Percentiles rank a stretch among this genome's conserved stretches.
Conservation (phyloP, 495 filamentous ascomycete genomes). For the Ramalina peruviana region DNA sequence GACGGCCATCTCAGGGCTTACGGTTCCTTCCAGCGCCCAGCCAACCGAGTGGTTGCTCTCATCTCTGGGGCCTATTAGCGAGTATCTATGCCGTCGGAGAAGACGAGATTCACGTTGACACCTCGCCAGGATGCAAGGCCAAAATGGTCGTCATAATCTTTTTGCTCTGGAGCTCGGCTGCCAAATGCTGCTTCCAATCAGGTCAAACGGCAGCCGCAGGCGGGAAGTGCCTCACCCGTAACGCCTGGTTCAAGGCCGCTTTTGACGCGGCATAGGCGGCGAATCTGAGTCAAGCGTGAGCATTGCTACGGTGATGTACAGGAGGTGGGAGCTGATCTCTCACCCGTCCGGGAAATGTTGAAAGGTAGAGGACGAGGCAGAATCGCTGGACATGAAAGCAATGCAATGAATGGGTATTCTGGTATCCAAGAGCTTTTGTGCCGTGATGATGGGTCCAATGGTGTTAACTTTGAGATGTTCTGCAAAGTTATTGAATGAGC, state of each 20-base stretch:
- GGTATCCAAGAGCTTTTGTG: conserved; percentile 34
- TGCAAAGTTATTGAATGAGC: conserved; percentile 36
- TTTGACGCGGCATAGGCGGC: conserved; percentile 44
- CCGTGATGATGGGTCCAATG: conserved; percentile 41
- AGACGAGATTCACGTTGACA: conserved; percentile 29
- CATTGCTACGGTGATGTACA: not conserved
- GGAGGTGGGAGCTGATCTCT: not conserved
- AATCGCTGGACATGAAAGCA: conserved; percentile 40
- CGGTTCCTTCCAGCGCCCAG: conserved; percentile 38
- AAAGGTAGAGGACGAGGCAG: conserved; percentile 31
- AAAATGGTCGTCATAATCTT: conserved; percentile 32
- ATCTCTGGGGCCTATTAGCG: conserved; percentile 18
- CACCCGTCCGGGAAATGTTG: conserved; percentile 41
- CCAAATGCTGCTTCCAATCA: conserved; percentile 30
- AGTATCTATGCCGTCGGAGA: not conserved
- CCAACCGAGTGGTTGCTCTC: conserved; percentile 33
- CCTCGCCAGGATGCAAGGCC: conserved; percentile 44
- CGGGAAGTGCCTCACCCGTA: conserved; percentile 21
- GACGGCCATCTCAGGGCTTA: conserved; percentile 34
- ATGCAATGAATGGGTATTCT: conserved; percentile 30
- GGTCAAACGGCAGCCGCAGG: not conserved
- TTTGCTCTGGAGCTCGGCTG: conserved; percentile 35
- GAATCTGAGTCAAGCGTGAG: conserved; percentile 20
- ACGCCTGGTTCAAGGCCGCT: conserved; percentile 42
- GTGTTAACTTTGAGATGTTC: conserved; percentile 43